phyloP scores from a whole-genome alignment of 2,329 filamentous ascomycete species.

The Nemania sp. region DNA sequence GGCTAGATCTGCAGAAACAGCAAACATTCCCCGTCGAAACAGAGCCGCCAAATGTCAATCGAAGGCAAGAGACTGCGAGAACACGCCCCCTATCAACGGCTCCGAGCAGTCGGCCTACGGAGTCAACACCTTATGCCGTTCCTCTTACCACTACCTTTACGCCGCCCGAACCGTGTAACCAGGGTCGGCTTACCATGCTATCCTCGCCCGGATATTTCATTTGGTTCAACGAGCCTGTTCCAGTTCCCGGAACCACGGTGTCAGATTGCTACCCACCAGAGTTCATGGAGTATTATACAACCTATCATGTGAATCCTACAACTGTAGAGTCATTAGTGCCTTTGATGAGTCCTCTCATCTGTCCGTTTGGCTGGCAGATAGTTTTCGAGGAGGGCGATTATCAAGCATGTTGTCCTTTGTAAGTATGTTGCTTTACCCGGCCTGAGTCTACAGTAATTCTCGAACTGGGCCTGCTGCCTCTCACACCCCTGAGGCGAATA shows the following conservation, averaged over 20 bases:
- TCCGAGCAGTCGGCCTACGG: conserved; percentile 7
- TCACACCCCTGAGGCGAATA: background rate
- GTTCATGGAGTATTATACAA: conserved; percentile 30
- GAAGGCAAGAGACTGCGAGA: background rate
- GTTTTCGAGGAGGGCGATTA: conserved; percentile 18
- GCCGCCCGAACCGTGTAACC: conserved; percentile 30
- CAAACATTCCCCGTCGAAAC: background rate
- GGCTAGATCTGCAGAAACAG: background rate
- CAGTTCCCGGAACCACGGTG: conserved; percentile 22
- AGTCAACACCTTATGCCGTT: conserved; percentile 25
- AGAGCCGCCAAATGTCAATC: background rate
- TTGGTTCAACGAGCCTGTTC: conserved; percentile 36
- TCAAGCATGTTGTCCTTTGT: conserved; percentile 33
- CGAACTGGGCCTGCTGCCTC: background rate
- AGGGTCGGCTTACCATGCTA: conserved; percentile 26
- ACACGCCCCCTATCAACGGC: conserved; percentile 2
- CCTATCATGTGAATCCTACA: conserved; percentile 20
- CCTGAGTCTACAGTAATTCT: background rate
- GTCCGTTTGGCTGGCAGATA: conserved; percentile 27
- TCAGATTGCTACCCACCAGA: conserved; percentile 33
- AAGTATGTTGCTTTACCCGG: conserved; percentile 3
- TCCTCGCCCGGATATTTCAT: conserved; percentile 28
- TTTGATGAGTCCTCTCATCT: conserved; percentile 33
- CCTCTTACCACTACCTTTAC: conserved; percentile 32
- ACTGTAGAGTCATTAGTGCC: conserved; percentile 29